phyloP scores from a whole-genome alignment of 1,139 yeast species.

The Candida sp. region DNA sequence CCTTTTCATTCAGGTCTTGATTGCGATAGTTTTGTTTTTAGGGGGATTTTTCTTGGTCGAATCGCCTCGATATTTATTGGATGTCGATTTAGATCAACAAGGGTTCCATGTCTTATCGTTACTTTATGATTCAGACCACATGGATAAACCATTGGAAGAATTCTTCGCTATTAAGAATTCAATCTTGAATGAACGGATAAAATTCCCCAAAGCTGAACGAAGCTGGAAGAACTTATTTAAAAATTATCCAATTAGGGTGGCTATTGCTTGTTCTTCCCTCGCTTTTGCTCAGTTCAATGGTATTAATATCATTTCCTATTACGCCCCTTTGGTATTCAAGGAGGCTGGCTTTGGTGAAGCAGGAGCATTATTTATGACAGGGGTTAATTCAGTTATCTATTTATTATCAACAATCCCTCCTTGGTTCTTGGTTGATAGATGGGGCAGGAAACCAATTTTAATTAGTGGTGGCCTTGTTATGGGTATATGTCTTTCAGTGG shows the following conservation, averaged over 20 bases:
- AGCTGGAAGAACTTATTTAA: conserved; percentile 44
- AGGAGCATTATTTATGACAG: conserved; percentile 51
- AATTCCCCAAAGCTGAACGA: conserved; percentile 39
- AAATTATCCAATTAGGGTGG: conserved; percentile 34
- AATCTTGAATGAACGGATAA: conserved; percentile 50
- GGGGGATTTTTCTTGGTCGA: conserved; percentile 57
- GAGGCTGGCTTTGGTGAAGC: conserved; percentile 51
- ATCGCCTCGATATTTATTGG: conserved; percentile 53
- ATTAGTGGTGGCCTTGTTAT: conserved; percentile 47
- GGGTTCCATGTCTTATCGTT: conserved; percentile 78
- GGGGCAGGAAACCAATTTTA: conserved; percentile 54
- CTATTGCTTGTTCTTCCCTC: conserved; percentile 49
- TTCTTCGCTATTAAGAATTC: conserved; percentile 78
- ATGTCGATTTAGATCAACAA: conserved; percentile 46
- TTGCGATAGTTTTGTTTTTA: conserved; percentile 41
- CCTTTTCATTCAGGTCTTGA: conserved; percentile 43
- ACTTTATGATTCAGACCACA: conserved; percentile 60
- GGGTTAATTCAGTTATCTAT: conserved; percentile 48
- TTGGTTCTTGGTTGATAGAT: conserved; percentile 51
- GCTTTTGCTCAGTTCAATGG: conserved; percentile 58
- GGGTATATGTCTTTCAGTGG: conserved; percentile 40
- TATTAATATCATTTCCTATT: conserved; percentile 51
- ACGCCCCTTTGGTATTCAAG: conserved; percentile 53
- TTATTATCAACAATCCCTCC: conserved; percentile 48
- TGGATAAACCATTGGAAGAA: conserved; percentile 47